Percentiles rank a stretch among this genome's conserved stretches.
Evolutionary conservation across 2,329 filamentous ascomycete species (phyloP).

Genomic region (Cladosporium phlei): DNA sequence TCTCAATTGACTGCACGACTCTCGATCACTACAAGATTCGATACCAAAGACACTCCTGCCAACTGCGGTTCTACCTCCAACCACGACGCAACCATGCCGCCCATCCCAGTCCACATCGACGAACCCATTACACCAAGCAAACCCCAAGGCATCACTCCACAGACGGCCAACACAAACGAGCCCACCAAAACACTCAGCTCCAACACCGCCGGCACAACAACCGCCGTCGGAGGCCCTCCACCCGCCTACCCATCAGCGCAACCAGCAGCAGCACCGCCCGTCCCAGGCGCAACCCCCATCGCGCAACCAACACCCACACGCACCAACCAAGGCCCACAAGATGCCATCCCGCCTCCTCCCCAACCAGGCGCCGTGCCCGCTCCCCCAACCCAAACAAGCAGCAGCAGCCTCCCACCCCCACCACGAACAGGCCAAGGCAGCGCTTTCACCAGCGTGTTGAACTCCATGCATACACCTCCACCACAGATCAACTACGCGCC

Average conservation of each 20-base stretch:
- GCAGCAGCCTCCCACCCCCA: constrained; percentile 28
- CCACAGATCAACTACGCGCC: constrained; percentile 29
- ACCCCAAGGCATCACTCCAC: constrained; percentile 32
- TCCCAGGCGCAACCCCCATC: constrained; percentile 30
- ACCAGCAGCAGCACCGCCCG: constrained; percentile 23
- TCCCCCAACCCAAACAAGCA: constrained; percentile 20
- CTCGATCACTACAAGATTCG: no score
- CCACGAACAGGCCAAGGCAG: constrained; percentile 4
- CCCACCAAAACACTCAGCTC: constrained; percentile 29
- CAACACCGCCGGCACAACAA: constrained; percentile 16
- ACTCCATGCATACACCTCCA: constrained; percentile 35
- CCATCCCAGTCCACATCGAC: constrained; percentile 44
- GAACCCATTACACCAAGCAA: constrained; percentile 42
- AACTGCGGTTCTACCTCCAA: no score
- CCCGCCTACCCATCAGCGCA: constrained; percentile 27
- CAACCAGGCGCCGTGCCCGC: constrained; percentile 40
- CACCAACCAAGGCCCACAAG: constrained; percentile 16
- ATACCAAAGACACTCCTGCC: no score
- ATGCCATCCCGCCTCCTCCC: constrained; percentile 35
- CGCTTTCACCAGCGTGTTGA: constrained; percentile 2
- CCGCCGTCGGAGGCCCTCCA: constrained; percentile 22
- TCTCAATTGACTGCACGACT: no score
- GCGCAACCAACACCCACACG: constrained; percentile 24
- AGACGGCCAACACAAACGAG: constrained; percentile 30
- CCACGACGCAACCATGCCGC: constrained; percentile 37